A percentile compares a stretch with the other conserved stretches of the same genome.
Evolutionary conservation across 1,284 basidiomycete genomes (phyloP).

Genomic region (Ganoderma resinaceum): DNA sequence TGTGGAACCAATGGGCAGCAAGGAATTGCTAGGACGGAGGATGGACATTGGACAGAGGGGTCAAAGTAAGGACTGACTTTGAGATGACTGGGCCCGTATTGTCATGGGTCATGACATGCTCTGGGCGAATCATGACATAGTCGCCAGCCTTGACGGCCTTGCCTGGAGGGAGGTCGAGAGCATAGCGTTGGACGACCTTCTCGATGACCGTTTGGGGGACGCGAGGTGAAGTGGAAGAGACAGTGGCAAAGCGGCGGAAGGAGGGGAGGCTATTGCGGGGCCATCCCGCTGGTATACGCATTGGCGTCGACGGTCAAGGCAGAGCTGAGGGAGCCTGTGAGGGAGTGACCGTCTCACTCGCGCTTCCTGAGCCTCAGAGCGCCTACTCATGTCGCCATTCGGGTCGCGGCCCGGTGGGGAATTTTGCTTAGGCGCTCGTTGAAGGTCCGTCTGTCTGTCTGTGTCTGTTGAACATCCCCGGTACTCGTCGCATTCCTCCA

Average conservation of each 20-base stretch:
- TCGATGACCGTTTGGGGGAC: conserved; percentile 93
- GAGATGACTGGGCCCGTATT: conserved; percentile 98
- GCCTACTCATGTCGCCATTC: background rate
- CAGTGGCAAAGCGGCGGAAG: conserved; percentile 46
- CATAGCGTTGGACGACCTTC: conserved; percentile 98
- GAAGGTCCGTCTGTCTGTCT: too few species aligned
- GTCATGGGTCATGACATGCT: conserved; percentile 98
- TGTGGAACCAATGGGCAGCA: background rate
- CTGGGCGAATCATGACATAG: conserved; percentile 98
- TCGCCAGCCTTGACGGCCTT: conserved; percentile 92
- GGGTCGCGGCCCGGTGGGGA: background rate
- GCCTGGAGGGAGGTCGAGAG: conserved; percentile 82
- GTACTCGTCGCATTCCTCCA: conserved; percentile 36
- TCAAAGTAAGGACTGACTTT: conserved; percentile 65
- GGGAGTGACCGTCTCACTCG: too few species aligned
- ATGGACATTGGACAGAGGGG: background rate
- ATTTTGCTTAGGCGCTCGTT: background rate
- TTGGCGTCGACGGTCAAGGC: background rate
- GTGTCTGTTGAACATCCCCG: background rate
- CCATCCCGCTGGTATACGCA: conserved; percentile 21
- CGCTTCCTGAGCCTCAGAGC: too few species aligned
- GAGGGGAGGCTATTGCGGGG: background rate
- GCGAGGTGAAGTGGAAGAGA: conserved; percentile 33
- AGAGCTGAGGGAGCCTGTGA: background rate
- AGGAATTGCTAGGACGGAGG: background rate